A percentile compares a stretch with the other conserved stretches of the same genome.
phyloP scores from a whole-genome alignment of 108 stramenopile species.

The Parietichytrium sp. region DNA sequence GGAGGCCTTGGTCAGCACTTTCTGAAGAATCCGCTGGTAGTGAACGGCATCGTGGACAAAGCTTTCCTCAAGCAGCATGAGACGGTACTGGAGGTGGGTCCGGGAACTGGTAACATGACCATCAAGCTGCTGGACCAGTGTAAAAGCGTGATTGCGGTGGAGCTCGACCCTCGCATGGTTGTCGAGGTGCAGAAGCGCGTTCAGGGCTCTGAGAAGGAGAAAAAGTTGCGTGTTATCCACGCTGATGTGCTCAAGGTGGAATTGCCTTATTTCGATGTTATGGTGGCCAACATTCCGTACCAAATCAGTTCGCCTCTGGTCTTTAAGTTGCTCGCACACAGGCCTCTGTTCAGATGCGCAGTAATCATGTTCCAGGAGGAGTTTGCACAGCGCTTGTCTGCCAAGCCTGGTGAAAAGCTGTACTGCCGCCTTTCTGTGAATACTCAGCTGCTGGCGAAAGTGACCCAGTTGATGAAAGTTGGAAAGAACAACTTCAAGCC shows the following conservation, averaged over 20 bases:
- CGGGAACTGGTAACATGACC: constrained; percentile 98
- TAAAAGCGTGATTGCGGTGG: constrained; percentile 86
- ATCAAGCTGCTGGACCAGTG: constrained; percentile 82
- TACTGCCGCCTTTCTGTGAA: constrained; percentile 97
- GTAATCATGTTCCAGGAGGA: constrained; percentile 99
- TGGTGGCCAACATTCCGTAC: constrained; percentile 97
- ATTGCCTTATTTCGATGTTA: constrained; percentile 95
- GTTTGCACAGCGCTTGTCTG: constrained; percentile 87
- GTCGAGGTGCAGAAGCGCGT: constrained; percentile 95
- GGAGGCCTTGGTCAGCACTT: constrained; percentile 96
- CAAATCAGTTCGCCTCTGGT: constrained; percentile 86
- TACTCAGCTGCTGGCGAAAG: constrained; percentile 92
- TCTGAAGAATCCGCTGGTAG: constrained; percentile 98
- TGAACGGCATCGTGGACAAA: constrained; percentile 89
- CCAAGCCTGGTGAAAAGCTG: constrained; percentile 86
- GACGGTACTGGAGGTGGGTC: constrained; percentile 80
- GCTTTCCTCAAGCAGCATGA: constrained; percentile 81
- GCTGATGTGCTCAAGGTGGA: constrained; percentile 91
- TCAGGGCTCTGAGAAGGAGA: constrained; percentile 72
- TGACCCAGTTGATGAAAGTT: constrained; percentile 96
- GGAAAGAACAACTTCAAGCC: constrained; percentile 97
- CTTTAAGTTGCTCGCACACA: constrained; percentile 89
- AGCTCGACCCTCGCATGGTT: constrained; percentile 95
- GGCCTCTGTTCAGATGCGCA: constrained; percentile 93
- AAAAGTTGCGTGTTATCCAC: constrained; percentile 84